A percentile compares a stretch with the other conserved stretches of the same genome.
Conservation (phyloP, 164 flowering plant genomes). For the Aristolochia fimbriata region DNA sequence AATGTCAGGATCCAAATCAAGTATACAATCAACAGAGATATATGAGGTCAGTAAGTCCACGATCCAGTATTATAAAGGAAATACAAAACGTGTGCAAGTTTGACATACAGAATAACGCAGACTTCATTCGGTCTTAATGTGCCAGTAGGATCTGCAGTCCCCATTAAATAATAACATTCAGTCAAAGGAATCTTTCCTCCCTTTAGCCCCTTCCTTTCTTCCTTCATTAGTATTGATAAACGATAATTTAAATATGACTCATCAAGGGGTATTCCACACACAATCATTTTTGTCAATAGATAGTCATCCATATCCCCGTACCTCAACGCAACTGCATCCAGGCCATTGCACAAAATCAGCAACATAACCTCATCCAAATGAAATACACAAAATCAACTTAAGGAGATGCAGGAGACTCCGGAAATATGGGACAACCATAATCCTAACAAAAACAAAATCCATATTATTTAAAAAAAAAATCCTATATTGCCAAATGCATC, state of each 20-base stretch:
- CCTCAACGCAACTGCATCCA: constrained; percentile 38
- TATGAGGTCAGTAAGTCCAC: no score
- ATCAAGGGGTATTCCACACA: constrained; percentile 62
- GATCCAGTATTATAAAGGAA: no score
- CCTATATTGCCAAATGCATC: no score
- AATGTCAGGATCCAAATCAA: neutral
- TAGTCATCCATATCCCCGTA: constrained; percentile 45
- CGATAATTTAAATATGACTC: constrained; percentile 54
- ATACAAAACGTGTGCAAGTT: neutral
- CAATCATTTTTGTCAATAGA: constrained; percentile 42
- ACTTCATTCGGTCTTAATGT: constrained; percentile 50
- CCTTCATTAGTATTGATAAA: constrained; percentile 26
- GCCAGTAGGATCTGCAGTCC: constrained; percentile 83
- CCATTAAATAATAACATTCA: constrained; percentile 70
- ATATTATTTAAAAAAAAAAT: no score
- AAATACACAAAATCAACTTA: no score
- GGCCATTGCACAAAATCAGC: no score
- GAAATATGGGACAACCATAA: no score
- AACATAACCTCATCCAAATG: no score
- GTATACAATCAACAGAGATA: neutral
- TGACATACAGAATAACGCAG: constrained; percentile 71
- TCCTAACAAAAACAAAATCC: no score
- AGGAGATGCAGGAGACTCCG: no score
- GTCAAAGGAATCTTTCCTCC: constrained; percentile 49
- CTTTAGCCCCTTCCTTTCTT: constrained; percentile 43